These are phyloP conservation scores for Oryza coarctata DNA, from an alignment of 176 grass and related monocot species.

Conservation along the genomic window DNA sequence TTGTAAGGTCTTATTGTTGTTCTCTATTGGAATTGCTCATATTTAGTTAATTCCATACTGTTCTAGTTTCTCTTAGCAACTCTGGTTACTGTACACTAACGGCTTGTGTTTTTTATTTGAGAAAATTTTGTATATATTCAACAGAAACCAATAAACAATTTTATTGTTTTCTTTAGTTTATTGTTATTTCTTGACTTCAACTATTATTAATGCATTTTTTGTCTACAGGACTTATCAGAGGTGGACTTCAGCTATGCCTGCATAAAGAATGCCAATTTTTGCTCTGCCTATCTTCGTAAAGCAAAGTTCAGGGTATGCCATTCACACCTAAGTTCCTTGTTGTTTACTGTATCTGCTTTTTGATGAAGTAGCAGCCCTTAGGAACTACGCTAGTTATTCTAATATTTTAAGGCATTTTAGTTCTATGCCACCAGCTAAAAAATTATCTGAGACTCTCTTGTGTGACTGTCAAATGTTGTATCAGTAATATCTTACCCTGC, in stretches of 20 bases:
- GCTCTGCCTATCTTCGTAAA: conserved; percentile 75
- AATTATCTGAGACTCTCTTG: neutral
- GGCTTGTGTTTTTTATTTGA: neutral
- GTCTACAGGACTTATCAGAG: conserved; percentile 70
- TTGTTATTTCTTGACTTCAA: neutral
- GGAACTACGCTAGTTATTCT: conserved; percentile 7
- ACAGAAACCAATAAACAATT: neutral
- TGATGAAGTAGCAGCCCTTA: neutral
- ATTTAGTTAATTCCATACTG: neutral
- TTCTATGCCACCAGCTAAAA: neutral
- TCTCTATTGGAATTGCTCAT: conserved; percentile 9
- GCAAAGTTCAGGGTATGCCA: conserved; percentile 78
- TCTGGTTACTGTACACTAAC: neutral
- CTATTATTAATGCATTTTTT: conserved; percentile 4
- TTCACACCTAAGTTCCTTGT: neutral
- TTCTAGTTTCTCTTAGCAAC: neutral
- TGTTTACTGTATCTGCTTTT: neutral
- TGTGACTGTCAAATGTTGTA: conserved; percentile 15
- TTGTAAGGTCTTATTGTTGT: conserved; percentile 57
- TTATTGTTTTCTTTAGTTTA: neutral
- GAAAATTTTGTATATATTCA: neutral
- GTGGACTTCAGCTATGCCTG: conserved; percentile 87
- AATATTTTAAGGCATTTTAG: neutral
- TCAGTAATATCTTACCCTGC: neutral
- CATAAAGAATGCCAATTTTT: conserved; percentile 75